Evolutionary conservation across 352 stramenopile genomes (phyloP), one percentile per base, ranked within the genome.

Genomic region (Lagenidium sp.): DNA sequence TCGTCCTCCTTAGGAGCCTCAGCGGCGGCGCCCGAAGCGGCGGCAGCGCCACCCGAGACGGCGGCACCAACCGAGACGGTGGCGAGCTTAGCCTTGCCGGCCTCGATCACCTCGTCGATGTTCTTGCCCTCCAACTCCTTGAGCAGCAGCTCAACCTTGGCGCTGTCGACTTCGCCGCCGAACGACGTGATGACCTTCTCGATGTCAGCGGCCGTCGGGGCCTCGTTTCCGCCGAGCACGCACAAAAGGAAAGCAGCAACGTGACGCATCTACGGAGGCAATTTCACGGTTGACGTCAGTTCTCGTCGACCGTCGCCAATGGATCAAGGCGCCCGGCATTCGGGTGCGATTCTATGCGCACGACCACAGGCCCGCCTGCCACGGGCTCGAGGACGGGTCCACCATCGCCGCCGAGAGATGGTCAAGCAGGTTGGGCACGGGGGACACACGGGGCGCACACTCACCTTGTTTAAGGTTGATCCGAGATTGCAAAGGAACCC

Each of bases 391-490:
- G n/a, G n/a, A n/a, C n/a, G n/a, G n/a, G n/a, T n/a, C n/a, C n/a
- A n/a, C n/a, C n/a, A n/a, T n/a, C n/a, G n/a, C n/a, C n/a, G n/a
- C n/a, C n/a, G n/a, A n/a, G n/a, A n/a, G n/a, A n/a, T n/a, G n/a
- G n/a, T n/a, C n/a, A n/a, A n/a, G n/a, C n/a, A n/a, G n/a, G n/a
- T n/a, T n/a, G n/a, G n/a, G n/a, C n/a, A n/a, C n/a, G n/a, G n/a
- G n/a, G n/a, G n/a, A n/a, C n/a, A n/a, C n/a, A n/a, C n/a, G n/a
- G n/a, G n/a, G n/a, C n/a, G n/a, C 21, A 20, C 30, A 76, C 74
- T 51, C 56, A 90, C 78, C 78, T 90, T 90, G 72, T 87, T 90
- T 90, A 90, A 90, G 78, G 78, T 73, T 82, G 64, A 87, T 82
- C 74, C 77, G 63, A 81, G 60, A 63, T 78, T 78, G 42, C 52